phyloP scores from a whole-genome alignment of 1,139 yeast genomes.

The Suhomyces atakaporum region DNA sequence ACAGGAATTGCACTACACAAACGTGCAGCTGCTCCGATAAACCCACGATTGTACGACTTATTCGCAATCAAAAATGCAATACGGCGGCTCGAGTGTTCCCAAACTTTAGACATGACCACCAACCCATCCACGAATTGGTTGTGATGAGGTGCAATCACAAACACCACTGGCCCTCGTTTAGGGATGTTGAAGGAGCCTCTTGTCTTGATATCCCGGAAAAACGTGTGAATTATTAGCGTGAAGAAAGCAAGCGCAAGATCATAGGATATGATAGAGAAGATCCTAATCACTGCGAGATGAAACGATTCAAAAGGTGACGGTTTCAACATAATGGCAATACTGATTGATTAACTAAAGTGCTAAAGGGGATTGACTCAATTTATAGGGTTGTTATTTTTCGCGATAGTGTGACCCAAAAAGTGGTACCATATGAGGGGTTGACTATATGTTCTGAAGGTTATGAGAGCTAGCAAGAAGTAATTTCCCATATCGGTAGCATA shows the following conservation, averaged over 20 bases:
- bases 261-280: slow-evolving; percentile 19
- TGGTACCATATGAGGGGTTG: background rate
- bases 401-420: background rate
- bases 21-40: slow-evolving; percentile 57
- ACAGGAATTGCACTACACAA: slow-evolving; percentile 70
- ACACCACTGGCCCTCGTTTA: slow-evolving; percentile 40
- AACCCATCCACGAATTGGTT: slow-evolving; percentile 49
- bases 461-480: too few species aligned
- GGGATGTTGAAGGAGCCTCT: slow-evolving; percentile 47
- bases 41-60: slow-evolving; percentile 15
- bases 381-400: background rate
- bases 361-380: background rate
- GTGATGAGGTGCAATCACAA: slow-evolving; percentile 51
- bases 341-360: too few species aligned
- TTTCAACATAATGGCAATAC: background rate
- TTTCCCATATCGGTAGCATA: too few species aligned
- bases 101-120: slow-evolving; percentile 43
- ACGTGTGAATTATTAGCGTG: slow-evolving; percentile 40
- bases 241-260: slow-evolving; percentile 42
- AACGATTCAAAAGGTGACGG: background rate
- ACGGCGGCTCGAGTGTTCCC: slow-evolving; percentile 38
- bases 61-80: slow-evolving; percentile 27
- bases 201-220: slow-evolving; percentile 44
- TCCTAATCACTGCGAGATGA: background rate
- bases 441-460: background rate